Evolutionary conservation across 169 alveolate species (phyloP), one percentile per base, ranked within the genome.

Genomic region (Plasmodium ovale): DNA sequence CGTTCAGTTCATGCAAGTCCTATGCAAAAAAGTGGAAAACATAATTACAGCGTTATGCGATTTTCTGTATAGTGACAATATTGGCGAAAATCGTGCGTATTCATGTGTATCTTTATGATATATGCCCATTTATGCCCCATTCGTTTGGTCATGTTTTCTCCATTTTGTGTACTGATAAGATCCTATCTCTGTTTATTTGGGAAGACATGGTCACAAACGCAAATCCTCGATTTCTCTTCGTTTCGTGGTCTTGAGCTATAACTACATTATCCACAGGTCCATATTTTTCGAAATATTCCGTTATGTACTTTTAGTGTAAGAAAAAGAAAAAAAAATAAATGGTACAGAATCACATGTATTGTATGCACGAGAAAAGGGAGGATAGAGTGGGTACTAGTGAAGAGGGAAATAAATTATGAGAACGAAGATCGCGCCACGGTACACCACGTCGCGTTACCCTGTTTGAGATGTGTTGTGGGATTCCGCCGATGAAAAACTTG

Each of bases 191-290:
- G 44, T 74, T 74, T 39, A 74, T 74, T 42, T 74, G 88, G 19
- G 88, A 74, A 42, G 74, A 60, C 88, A 74, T 74, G 25, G 88
- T 74, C n/a, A 74, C 88, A 53, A 74, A 74, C 44, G 88, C 88
- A 74, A 74, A 74, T 62, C 88, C 88, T 53, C 88, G 39, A 65
- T 74, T 74, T 33, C 88, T 74, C 53, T 74, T 74, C 33, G 88
- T 74, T 33, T 74, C 88, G 44, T 74, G 88, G 19, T 74, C 88
- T 74, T 74, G 88, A 16, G 88, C 88, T 14, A 74, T 74, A 51
- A 74, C 88, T 2, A 62, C 88, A 59, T 59, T 60, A 35, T 74
- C 77, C 58, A 74, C 88, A 33, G 88, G 27, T 27, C 88, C 88
- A 53, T 74, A 74, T 74, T 74, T 60, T 74, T 74, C 88, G 67